Percentiles rank a stretch among this genome's conserved stretches.
Evolutionary conservation across 768 basidiomycete genomes (phyloP).

Genomic region (Mycena chlorophos): DNA sequence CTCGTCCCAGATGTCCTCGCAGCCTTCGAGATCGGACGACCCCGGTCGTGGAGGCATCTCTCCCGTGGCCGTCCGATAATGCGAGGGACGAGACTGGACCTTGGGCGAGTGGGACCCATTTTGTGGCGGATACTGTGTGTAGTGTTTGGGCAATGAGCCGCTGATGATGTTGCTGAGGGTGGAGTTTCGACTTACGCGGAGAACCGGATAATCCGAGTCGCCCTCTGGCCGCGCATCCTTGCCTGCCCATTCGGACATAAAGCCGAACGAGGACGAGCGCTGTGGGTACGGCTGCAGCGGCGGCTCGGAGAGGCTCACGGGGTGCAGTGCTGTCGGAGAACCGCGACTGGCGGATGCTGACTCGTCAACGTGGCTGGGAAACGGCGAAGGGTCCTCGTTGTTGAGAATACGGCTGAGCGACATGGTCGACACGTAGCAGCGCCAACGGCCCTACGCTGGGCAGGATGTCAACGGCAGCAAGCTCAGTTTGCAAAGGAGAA

Average conservation of each 20-base stretch:
- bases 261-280: slow-evolving; percentile 6
- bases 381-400: slow-evolving; percentile 63
- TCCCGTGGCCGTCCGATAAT: slow-evolving; percentile 30
- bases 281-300: slow-evolving; percentile 8
- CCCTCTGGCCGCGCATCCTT: slow-evolving; percentile 33
- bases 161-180: not conserved
- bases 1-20: slow-evolving; percentile 70
- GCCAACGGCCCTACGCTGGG: slow-evolving; percentile 2
- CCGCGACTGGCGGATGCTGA: slow-evolving; percentile 10
- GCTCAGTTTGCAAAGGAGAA: not conserved
- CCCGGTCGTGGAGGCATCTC: slow-evolving; percentile 46
- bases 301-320: slow-evolving; percentile 9
- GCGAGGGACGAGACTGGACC: slow-evolving; percentile 26
- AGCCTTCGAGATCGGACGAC: slow-evolving; percentile 83
- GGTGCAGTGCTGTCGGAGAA: slow-evolving; percentile 5
- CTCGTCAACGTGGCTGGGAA: slow-evolving; percentile 32
- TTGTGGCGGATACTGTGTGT: slow-evolving; percentile 11
- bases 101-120: slow-evolving; percentile 24
- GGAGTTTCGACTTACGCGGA: slow-evolving; percentile 56
- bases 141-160: not conserved
- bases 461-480: slow-evolving; percentile 2
- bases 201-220: slow-evolving; percentile 54
- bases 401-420: slow-evolving; percentile 79
- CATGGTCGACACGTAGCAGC: slow-evolving; percentile 48
- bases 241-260: slow-evolving; percentile 13